A percentile compares a stretch with the other conserved stretches of the same genome.
Evolutionary conservation across 1,284 basidiomycete species (phyloP).

Genomic region (Microbotryum intermedium): DNA sequence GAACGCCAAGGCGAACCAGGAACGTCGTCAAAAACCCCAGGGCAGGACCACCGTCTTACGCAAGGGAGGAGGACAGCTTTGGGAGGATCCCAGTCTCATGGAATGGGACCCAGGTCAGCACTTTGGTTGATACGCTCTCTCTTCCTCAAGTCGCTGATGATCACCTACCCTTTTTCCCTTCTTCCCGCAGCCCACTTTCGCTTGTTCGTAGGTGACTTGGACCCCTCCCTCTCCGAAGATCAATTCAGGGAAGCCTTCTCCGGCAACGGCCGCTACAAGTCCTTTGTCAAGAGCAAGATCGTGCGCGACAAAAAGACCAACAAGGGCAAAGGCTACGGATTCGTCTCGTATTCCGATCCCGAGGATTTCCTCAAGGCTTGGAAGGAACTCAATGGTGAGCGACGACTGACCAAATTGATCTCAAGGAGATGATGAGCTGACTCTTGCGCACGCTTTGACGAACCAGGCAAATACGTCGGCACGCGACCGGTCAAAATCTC

Average conservation of each 20-base stretch:
- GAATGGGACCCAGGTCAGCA: constrained; percentile 96
- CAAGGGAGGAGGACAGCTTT: constrained; percentile 88
- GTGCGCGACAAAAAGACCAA: constrained; percentile 68
- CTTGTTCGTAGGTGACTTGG: constrained; percentile 93
- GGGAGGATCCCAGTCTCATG: constrained; percentile 94
- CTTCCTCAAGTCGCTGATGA: not conserved
- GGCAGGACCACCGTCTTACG: constrained; percentile 89
- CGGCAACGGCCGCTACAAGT: constrained; percentile 58
- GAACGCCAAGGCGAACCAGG: not conserved
- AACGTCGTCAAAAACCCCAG: constrained; percentile 65
- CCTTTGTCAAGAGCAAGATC: constrained; percentile 89
- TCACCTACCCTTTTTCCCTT: constrained; percentile 21
- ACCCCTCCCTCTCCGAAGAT: constrained; percentile 95
- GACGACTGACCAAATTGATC: not conserved
- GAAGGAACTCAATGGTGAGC: constrained; percentile 97
- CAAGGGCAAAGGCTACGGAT: constrained; percentile 85
- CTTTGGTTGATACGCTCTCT: not conserved
- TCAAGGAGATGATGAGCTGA: not conserved
- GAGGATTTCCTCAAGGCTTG: constrained; percentile 97
- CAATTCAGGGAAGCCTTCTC: constrained; percentile 57
- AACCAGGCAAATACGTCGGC: constrained; percentile 85
- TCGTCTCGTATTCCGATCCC: constrained; percentile 95
- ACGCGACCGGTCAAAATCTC: constrained; percentile 86
- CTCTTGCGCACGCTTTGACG: not conserved
- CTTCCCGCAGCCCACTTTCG: constrained; percentile 76